Conservation (phyloP, 176 grass and related monocot genomes). For the Oryza meridionalis region DNA sequence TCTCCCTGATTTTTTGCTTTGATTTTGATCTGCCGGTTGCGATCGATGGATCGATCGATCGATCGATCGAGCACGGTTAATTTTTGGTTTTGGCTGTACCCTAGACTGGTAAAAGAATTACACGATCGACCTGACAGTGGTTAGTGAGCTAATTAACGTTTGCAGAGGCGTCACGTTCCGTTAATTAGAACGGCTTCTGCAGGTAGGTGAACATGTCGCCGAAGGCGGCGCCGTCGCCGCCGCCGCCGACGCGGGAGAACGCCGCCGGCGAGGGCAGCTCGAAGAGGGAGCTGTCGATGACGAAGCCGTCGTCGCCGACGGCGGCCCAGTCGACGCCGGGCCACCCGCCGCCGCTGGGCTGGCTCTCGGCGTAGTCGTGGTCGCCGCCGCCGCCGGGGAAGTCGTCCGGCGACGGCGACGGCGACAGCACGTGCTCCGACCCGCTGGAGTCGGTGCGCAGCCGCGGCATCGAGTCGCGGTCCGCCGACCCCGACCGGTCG, state of each 20-base stretch:
- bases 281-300: conserved; percentile 34
- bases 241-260: conserved; percentile 29
- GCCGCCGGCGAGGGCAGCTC: conserved; percentile 37
- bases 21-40: conserved; percentile 6
- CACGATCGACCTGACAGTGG: conserved; percentile 11
- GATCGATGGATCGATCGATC: no score
- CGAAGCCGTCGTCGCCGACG: conserved; percentile 41
- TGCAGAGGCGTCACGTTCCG: not conserved
- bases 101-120: conserved; percentile 8
- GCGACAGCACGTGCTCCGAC: conserved; percentile 74
- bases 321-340: conserved; percentile 13
- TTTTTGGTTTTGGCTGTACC: not conserved
- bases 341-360: conserved; percentile 39
- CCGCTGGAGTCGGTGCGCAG: conserved; percentile 64
- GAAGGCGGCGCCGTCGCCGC: conserved; percentile 36
- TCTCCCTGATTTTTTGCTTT: not conserved
- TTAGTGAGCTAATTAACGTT: not conserved
- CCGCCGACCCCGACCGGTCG: conserved; percentile 40
- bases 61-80: conserved; percentile 17
- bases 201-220: conserved; percentile 66
- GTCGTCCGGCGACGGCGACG: conserved; percentile 72
- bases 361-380: conserved; percentile 69
- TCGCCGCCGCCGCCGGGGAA: conserved; percentile 42
- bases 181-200: conserved; percentile 67
- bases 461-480: conserved; percentile 47